Percentiles rank a stretch among this genome's conserved stretches.
Evolutionary conservation across 768 basidiomycete species (phyloP).

Genomic region (Tricholoma flavovirens): DNA sequence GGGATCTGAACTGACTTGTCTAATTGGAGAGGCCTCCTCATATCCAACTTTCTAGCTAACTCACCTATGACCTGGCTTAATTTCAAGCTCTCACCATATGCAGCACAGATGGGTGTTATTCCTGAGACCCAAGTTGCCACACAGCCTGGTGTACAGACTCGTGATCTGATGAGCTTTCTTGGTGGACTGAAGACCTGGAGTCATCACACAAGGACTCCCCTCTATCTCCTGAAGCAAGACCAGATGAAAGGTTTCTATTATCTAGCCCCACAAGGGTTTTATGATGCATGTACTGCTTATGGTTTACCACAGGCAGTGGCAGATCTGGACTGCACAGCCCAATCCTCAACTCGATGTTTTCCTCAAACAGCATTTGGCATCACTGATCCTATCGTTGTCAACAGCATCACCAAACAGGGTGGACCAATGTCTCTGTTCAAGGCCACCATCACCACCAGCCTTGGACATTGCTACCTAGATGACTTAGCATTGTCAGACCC

Average conservation of each 20-base stretch:
- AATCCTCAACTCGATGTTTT: neutral
- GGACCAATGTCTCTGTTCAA: neutral
- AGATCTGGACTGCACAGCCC: constrained; percentile 15
- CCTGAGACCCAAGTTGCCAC: constrained; percentile 13
- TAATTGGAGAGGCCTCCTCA: constrained; percentile 2
- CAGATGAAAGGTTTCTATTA: constrained; percentile 22
- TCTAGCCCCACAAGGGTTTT: constrained; percentile 16
- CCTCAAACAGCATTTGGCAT: neutral
- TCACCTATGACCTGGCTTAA: constrained; percentile 3
- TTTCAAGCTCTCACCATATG: neutral
- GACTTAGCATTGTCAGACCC: constrained; percentile 10
- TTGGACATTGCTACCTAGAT: constrained; percentile 16
- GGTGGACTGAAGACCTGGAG: constrained; percentile 13
- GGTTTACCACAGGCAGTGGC: constrained; percentile 11
- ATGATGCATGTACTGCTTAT: constrained; percentile 16
- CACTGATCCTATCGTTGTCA: neutral
- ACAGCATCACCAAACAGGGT: neutral
- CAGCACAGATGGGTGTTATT: constrained; percentile 5
- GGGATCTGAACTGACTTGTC: neutral
- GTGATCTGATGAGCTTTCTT: constrained; percentile 14
- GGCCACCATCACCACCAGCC: constrained; percentile 19
- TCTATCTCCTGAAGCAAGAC: constrained; percentile 15
- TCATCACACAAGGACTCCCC: neutral
- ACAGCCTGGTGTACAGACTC: constrained; percentile 13
- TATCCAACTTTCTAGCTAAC: constrained; percentile 3